Evolutionary conservation across 2,329 filamentous ascomycete species (phyloP).

Genomic region (Emmonsia crescens): DNA sequence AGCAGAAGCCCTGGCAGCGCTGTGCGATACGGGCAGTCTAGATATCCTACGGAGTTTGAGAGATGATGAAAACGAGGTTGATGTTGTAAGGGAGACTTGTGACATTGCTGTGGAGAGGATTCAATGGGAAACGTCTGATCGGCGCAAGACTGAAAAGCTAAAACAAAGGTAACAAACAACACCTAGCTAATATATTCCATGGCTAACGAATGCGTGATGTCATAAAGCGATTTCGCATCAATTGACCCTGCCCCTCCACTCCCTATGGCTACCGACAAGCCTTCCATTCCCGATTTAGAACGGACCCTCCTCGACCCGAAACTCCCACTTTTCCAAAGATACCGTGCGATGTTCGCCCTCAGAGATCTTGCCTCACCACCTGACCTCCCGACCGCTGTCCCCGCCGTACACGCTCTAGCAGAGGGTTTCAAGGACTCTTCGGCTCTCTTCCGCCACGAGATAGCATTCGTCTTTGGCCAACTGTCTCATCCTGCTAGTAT

Average conservation of each 20-base stretch:
- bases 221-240: slow-evolving; percentile 75
- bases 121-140: slow-evolving; percentile 75
- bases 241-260: slow-evolving; percentile 90
- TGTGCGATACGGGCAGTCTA: slow-evolving; percentile 65
- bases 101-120: slow-evolving; percentile 93
- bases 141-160: slow-evolving; percentile 62
- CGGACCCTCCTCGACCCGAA: slow-evolving; percentile 66
- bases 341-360: slow-evolving; percentile 95
- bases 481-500: slow-evolving; percentile 95
- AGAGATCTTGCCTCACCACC: slow-evolving; percentile 91
- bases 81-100: slow-evolving; percentile 86
- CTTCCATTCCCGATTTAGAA: slow-evolving; percentile 63
- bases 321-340: slow-evolving; percentile 77
- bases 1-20: slow-evolving; percentile 82
- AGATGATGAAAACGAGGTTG: slow-evolving; percentile 63
- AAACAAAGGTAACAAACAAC: slow-evolving; percentile 56
- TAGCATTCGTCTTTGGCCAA: slow-evolving; percentile 97
- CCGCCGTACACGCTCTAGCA: slow-evolving; percentile 77
- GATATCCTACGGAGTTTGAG: slow-evolving; percentile 61
- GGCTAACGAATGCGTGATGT: slow-evolving; percentile 3
- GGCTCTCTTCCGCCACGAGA: slow-evolving; percentile 91
- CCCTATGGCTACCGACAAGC: slow-evolving; percentile 51
- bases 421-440: slow-evolving; percentile 76
- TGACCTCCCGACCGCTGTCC: slow-evolving; percentile 75
- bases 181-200: not conserved